Evolutionary conservation across 2,329 filamentous ascomycete genomes (phyloP), one percentile per base, ranked within the genome.

Genomic region (Chrysoporthe austroafricana): DNA sequence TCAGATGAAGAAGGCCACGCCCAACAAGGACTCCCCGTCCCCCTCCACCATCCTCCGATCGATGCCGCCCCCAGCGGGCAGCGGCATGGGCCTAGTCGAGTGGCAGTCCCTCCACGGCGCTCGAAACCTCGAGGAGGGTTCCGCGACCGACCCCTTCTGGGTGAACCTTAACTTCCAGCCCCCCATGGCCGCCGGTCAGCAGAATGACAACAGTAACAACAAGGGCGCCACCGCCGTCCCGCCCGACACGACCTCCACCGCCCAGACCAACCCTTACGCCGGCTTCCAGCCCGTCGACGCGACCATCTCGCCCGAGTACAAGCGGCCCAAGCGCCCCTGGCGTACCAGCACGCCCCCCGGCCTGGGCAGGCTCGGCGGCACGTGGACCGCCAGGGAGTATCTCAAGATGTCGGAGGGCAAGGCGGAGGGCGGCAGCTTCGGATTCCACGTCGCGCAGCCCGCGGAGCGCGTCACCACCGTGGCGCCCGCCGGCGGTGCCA

Each of bases 51-150:
- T 57, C 14, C 54, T 57, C 54, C 54, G 32, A 42, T 58, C 3
- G 50, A 32, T 26, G 7, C 3, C 50, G 5, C 16, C 42, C 18
- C 18, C 44, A 1, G 14, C 4, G 3, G 42, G 50, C 18, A 48
- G 9, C 2, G 8, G 18, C 16, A 66, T 68, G 63, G 67, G 67
- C 46, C 64, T 69, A 5, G 46, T 66, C 2, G 63, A 58, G 57
- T 66, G 60, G 46, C 59, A 66, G 64, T 42, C 32, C n/a, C 54
- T 60, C 36, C 46, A 68, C 63, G 39, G 64, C 14, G 59, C 36
- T 6, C 3, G 16, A 39, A 48, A 46, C 21, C 34, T 34, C 8
- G 26, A 42, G 0, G 44, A 56, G 56, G 34, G 11, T 8, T 16
- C 56, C n/a, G 26, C 63, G 7, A 4, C 44, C 4, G 42, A 42